phyloP scores from a whole-genome alignment of 192 early-diverging fungal species.

The Dissophora globulifera region DNA sequence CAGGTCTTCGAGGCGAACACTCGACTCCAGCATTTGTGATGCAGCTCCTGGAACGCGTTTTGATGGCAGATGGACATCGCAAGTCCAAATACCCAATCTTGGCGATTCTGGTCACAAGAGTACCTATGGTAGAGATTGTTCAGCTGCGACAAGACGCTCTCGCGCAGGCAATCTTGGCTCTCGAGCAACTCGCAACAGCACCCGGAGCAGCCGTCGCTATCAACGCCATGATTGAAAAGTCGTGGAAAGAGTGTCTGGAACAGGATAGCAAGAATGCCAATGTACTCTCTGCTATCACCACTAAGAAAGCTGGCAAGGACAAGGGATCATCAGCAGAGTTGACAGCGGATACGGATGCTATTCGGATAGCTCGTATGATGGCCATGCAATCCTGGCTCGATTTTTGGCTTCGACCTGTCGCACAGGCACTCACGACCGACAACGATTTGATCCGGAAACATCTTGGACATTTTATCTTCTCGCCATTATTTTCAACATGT shows the following conservation, averaged over 20 bases:
- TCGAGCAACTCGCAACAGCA: constrained; percentile 49
- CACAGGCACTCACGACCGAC: constrained; percentile 61
- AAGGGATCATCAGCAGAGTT: background rate
- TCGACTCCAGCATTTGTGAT: constrained; percentile 56
- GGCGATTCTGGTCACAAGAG: constrained; percentile 65
- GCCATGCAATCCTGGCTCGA: constrained; percentile 56
- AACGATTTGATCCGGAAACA: constrained; percentile 65
- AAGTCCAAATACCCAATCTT: constrained; percentile 88
- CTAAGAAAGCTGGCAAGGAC: background rate
- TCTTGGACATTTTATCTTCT: constrained; percentile 64
- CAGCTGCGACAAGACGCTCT: constrained; percentile 70
- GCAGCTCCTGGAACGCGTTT: constrained; percentile 70
- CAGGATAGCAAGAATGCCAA: constrained; percentile 18
- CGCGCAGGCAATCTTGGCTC: constrained; percentile 54
- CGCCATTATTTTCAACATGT: constrained; percentile 62
- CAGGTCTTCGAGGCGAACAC: constrained; percentile 18
- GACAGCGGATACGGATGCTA: background rate
- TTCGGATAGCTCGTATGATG: constrained; percentile 9
- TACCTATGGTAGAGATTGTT: constrained; percentile 66
- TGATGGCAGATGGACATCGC: constrained; percentile 82
- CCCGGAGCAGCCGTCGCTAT: constrained; percentile 52
- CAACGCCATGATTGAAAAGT: constrained; percentile 43
- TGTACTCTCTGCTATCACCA: background rate
- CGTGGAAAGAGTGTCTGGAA: constrained; percentile 48
- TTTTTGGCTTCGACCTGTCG: constrained; percentile 68